Base-by-base conservation (phyloP, 495 filamentous ascomycete genomes). In the Penicillium argentinense region DNA sequence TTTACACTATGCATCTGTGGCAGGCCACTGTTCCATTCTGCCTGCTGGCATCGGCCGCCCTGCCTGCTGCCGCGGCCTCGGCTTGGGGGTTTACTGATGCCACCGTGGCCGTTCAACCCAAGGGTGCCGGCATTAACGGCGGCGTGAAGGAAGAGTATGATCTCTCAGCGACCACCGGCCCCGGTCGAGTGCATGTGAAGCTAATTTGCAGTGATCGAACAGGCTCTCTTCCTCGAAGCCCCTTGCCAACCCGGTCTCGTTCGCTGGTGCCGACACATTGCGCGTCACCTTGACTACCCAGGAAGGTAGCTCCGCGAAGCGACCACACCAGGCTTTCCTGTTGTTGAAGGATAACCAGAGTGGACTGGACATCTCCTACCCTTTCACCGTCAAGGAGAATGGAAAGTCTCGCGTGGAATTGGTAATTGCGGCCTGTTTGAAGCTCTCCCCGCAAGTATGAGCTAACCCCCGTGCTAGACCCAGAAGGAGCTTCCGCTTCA, bases 281-380 rank as follows among this genome's bases (percentile, higher is more conserved):
- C 96, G 93, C 72, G 69, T 98, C 47, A 68, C 80, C 47, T 73
- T 97, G 46, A 93, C 89, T 26, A 72, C 89, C 5, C 86, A 85
- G 57, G 88, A 97, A 66, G 83, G 80, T 54, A 81, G 82, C 61
- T 84, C 84, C 51, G 74, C 81, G 9, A 91, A 88, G 68, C 80
- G 87, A 42, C 89, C 93, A 47, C 93, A 98, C 67, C 93, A 98
- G 64, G 89, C 90, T 2, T 96, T 96, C 69, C 77, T 98, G 13
- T 76, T 91, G 5, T 70, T 97, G 28, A 81, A 82, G 50, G 90
- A 97, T 49, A 69, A 79, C 2, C 69, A 76, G 13, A 85, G 81
- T 21, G 86, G 87, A 16, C 73, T 97, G 29, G 91, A 97, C 64
- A 84, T 91, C n/a, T 91, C 91, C 0, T 95, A 89, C 59, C 83